These are phyloP conservation scores for Guyanaporus albipodus DNA, from an alignment of 768 basidiomycete species.

Conservation along the genomic window DNA sequence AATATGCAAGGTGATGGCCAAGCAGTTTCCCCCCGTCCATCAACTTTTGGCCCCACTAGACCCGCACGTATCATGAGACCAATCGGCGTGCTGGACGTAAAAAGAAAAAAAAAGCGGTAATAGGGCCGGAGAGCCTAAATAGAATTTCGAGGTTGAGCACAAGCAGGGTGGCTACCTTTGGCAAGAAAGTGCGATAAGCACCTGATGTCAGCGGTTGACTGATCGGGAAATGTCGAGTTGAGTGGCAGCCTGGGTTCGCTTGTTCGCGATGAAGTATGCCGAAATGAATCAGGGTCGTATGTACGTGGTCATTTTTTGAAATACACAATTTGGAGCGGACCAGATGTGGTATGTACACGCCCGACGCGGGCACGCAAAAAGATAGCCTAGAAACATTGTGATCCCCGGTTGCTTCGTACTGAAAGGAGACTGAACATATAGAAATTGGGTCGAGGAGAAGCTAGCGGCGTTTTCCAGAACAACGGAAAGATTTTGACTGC, in stretches of 20 bases:
- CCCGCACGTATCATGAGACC: slow-evolving; percentile 5
- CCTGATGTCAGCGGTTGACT: slow-evolving; percentile 1
- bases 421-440: not conserved
- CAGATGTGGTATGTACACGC: not conserved
- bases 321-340: not conserved
- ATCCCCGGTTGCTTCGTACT: slow-evolving; percentile 5
- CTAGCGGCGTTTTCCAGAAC: slow-evolving; percentile 22
- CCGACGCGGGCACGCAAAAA: slow-evolving; percentile 1
- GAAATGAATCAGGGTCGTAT: slow-evolving; percentile 31
- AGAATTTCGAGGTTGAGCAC: not conserved
- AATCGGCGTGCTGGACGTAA: slow-evolving; percentile 1
- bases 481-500: slow-evolving; percentile 20
- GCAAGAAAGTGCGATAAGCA: not conserved
- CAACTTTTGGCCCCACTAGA: too few species aligned
- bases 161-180: slow-evolving; percentile 3
- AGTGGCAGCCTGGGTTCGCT: slow-evolving; percentile 4
- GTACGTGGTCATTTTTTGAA: slow-evolving; percentile 5
- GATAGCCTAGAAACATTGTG: not conserved
- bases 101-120: slow-evolving; percentile 3
- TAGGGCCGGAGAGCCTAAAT: too few species aligned
- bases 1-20: too few species aligned
- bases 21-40: too few species aligned
- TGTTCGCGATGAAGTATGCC: slow-evolving; percentile 18
- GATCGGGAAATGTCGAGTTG: slow-evolving; percentile 19
- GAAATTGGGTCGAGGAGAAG: slow-evolving; percentile 12